These are phyloP conservation scores for Monosporascus sp. DNA, from an alignment of 2,329 filamentous ascomycete species.

Conservation along the genomic window DNA sequence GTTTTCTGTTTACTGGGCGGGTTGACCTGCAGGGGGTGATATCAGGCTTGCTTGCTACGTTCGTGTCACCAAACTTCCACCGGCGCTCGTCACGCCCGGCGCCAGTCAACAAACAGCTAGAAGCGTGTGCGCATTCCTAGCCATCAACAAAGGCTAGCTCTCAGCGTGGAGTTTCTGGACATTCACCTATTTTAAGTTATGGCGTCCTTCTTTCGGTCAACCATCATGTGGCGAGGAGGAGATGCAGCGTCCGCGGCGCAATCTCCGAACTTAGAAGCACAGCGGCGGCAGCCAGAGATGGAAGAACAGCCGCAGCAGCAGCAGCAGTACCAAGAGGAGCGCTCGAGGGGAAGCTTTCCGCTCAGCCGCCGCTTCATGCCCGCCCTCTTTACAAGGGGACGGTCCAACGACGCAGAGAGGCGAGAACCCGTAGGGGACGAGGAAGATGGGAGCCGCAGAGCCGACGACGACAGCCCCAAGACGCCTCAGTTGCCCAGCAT, in stretches of 20 bases:
- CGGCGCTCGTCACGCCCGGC: neutral
- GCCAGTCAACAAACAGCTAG: neutral
- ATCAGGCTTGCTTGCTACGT: neutral
- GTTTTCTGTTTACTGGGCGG: neutral
- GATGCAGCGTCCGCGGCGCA: conserved; percentile 8
- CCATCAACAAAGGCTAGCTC: conserved; percentile 10
- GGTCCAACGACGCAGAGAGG: conserved; percentile 4
- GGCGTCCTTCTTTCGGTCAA: conserved; percentile 17
- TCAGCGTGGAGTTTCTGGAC: neutral
- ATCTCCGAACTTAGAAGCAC: conserved; percentile 11
- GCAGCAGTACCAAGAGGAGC: conserved; percentile 7
- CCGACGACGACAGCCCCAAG: conserved; percentile 41
- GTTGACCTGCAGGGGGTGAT: neutral
- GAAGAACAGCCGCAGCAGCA: conserved; percentile 11
- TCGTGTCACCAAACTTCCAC: neutral
- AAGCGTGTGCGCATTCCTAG: conserved; percentile 7
- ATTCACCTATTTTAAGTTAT: conserved; percentile 6
- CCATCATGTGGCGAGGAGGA: conserved; percentile 13
- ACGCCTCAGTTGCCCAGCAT: conserved; percentile 32
- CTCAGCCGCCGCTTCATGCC: conserved; percentile 11
- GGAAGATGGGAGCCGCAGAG: conserved; percentile 2
- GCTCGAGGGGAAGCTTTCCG: conserved; percentile 10
- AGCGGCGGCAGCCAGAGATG: conserved; percentile 12
- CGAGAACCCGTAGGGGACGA: conserved; percentile 6
- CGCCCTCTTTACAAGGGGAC: conserved; percentile 10